Base-by-base conservation (phyloP, 768 basidiomycete species). In the Leucogyrophana mollusca region DNA sequence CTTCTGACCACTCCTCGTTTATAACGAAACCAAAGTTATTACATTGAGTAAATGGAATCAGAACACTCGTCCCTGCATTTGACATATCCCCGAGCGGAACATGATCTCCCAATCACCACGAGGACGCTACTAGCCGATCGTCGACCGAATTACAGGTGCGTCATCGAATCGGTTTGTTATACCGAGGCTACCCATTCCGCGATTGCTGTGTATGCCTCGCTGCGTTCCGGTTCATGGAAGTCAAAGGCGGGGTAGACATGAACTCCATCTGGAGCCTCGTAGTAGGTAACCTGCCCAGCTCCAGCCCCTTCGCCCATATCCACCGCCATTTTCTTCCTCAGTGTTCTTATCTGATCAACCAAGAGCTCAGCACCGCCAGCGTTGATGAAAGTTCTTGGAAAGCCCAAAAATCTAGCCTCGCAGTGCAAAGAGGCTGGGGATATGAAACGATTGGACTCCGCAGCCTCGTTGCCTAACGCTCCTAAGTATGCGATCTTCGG, bases 181-280 rank as follows among this genome's bases (percentile, higher is more conserved):
- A 25, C 62, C 56, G 62, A 61, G 46, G 51, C 27, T 55, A 47
- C 16, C 79, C 79, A 79, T 45, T 68, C 59, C 22, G 71, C 72
- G 42, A 80, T 76, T 16, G 59, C 71, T 49, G 67, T 66, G 41
- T 76, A 61, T 1, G 74, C 73, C 40, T 73, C 59, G 18, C 70
- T 72, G 47, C 76, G 62, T 60, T 79, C 78, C 16, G 77, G 76
- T 49, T 80, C 76, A 59, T 76, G 72, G 70, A 72, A 76, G n/a
- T 57, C 47, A 44, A 82, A 74, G 22, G 64, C 61, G 23, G 79
- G 45, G 55, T 71, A 76, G 51, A 78, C 79, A 52, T 14, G 40
- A 22, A 67, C 44, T 13, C 53, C 61, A 43, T 64, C 65, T 50
- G 50, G 40, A 16, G 44, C 47, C 58, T 66, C 57, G 58, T 57